A percentile compares a stretch with the other conserved stretches of the same genome.
These are phyloP conservation scores for Rhipidocladum racemiflorum DNA, from an alignment of 176 grass and related monocot genomes.

Conservation along the genomic window DNA sequence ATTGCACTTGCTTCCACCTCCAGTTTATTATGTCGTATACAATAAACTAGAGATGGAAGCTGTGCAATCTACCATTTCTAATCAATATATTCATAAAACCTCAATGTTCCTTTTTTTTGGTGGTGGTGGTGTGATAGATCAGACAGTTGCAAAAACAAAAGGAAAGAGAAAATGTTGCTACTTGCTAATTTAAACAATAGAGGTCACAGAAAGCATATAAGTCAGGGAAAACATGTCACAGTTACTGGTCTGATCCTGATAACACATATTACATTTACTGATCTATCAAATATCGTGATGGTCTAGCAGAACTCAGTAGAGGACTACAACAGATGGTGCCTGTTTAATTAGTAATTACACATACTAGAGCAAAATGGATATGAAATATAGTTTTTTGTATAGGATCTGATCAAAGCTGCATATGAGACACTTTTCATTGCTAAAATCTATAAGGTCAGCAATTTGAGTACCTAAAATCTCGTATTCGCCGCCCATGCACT, in stretches of 20 bases:
- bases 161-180: background rate
- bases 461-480: constrained; percentile 84
- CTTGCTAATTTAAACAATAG: background rate
- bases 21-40: background rate
- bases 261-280: background rate
- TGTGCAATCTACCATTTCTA: background rate
- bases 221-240: background rate
- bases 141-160: background rate
- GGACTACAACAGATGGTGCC: background rate
- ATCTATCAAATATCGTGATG: background rate
- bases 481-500: constrained; percentile 93
- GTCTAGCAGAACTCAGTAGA: constrained; percentile 1
- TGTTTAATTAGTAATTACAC: background rate
- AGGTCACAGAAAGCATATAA: background rate
- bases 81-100: constrained; percentile 8
- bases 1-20: too few species aligned
- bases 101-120: background rate
- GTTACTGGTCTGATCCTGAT: background rate
- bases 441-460: constrained; percentile 20
- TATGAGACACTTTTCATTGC: constrained; percentile 11
- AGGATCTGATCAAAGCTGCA: background rate
- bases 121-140: background rate
- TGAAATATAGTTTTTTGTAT: background rate
- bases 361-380: background rate
- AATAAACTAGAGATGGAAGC: background rate